These are phyloP conservation scores for Falciphora oryzae DNA, from an alignment of 2,329 filamentous ascomycete species.

Conservation along the genomic window DNA sequence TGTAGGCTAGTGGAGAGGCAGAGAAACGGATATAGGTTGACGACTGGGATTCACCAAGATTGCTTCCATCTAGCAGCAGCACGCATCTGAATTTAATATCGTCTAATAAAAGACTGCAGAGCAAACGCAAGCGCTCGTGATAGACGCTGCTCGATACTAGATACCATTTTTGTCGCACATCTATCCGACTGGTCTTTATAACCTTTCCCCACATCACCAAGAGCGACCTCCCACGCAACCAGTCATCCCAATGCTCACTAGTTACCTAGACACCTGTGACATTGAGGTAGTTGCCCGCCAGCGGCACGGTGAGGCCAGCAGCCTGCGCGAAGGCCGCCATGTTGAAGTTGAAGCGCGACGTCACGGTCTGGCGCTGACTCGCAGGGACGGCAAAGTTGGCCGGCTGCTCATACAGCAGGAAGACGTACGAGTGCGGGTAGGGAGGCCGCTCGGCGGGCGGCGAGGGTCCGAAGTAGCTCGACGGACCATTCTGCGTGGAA, in stretches of 20 bases:
- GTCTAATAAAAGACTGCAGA: no score
- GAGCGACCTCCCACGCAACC: no score
- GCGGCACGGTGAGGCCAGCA: conserved; percentile 10
- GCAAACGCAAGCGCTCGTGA: no score
- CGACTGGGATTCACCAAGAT: no score
- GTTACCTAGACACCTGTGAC: conserved; percentile 11
- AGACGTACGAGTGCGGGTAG: conserved; percentile 32
- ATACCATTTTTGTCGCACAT: no score
- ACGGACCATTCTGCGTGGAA: conserved; percentile 17
- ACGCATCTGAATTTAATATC: no score
- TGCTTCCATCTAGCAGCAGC: no score
- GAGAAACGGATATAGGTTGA: no score
- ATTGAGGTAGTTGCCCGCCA: conserved; percentile 14
- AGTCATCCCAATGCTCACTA: not conserved
- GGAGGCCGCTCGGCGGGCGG: conserved; percentile 29
- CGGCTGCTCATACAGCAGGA: conserved; percentile 31
- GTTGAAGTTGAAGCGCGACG: conserved; percentile 12
- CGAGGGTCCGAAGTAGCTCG: conserved; percentile 23
- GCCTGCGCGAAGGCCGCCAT: conserved; percentile 12
- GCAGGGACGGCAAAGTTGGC: conserved; percentile 26
- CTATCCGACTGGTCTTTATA: no score
- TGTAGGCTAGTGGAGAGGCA: no score
- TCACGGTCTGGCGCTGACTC: conserved; percentile 7
- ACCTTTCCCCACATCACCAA: no score
- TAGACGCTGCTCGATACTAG: no score